A percentile compares a stretch with the other conserved stretches of the same genome.
Evolutionary conservation across 805 yeast genomes (phyloP).

Genomic region (Kuraishia piskuri): DNA sequence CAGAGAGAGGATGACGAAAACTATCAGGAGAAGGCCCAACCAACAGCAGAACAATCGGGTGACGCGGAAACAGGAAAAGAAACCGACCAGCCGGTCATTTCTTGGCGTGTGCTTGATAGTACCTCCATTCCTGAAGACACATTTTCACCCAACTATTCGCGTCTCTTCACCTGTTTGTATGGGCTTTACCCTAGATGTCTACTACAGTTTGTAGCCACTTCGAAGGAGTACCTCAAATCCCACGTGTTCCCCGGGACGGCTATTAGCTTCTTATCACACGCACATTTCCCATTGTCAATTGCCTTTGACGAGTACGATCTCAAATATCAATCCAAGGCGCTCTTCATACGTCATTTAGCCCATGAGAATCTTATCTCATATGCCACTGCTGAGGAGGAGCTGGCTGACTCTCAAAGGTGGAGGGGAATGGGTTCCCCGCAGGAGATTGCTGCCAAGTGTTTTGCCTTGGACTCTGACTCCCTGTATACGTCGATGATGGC

Average conservation of each 20-base stretch:
- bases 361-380: conserved; percentile 39
- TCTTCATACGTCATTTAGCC: conserved; percentile 27
- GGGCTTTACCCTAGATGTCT: conserved; percentile 50
- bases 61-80: not conserved
- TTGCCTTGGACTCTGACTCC: conserved; percentile 12
- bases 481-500: not conserved
- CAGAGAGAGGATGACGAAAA: conserved; percentile 1
- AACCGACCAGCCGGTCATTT: not conserved
- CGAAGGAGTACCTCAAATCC: conserved; percentile 25
- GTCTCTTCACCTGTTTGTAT: conserved; percentile 41
- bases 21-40: conserved; percentile 5
- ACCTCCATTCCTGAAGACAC: conserved; percentile 6
- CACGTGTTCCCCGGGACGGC: conserved; percentile 3
- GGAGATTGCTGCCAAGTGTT: conserved; percentile 26
- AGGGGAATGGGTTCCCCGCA: conserved; percentile 22
- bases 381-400: conserved; percentile 25
- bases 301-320: conserved; percentile 12
- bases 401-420: conserved; percentile 19
- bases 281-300: not conserved
- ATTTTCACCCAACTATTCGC: conserved; percentile 18
- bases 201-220: conserved; percentile 30
- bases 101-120: conserved; percentile 16
- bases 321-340: conserved; percentile 15
- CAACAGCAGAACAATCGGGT: not conserved
- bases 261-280: not conserved